phyloP scores from a whole-genome alignment of 805 yeast genomes.

The Candida patagonica region DNA sequence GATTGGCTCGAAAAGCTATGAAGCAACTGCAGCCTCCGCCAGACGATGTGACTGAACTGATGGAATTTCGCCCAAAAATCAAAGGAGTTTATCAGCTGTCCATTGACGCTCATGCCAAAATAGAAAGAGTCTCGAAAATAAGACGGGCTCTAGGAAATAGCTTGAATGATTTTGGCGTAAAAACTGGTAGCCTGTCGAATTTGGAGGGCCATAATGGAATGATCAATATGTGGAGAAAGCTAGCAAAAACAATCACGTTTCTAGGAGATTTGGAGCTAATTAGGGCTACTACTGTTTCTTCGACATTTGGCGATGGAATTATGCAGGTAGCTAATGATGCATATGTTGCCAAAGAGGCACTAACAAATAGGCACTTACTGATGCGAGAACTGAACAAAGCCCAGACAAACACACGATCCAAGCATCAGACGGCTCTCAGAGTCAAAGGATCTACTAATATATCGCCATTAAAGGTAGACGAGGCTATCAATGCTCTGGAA shows the following conservation, averaged over 20 bases:
- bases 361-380: constrained; percentile 83
- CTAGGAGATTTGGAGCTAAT: constrained; percentile 71
- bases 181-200: constrained; percentile 29
- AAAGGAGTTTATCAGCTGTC: constrained; percentile 60
- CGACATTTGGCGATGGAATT: constrained; percentile 68
- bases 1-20: constrained; percentile 76
- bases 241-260: constrained; percentile 57
- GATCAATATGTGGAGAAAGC: constrained; percentile 67
- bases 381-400: constrained; percentile 85
- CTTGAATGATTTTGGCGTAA: constrained; percentile 43
- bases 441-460: constrained; percentile 65
- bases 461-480: constrained; percentile 84
- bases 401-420: constrained; percentile 59
- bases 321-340: constrained; percentile 61
- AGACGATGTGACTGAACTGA: constrained; percentile 73
- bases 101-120: constrained; percentile 40
- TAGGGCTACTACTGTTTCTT: constrained; percentile 61
- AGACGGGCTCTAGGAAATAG: constrained; percentile 44
- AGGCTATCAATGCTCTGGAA: constrained; percentile 72
- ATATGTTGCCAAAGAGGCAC: constrained; percentile 80
- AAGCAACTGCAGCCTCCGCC: constrained; percentile 90
- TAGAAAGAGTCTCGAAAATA: constrained; percentile 45
- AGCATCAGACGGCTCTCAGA: constrained; percentile 59
- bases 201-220: constrained; percentile 60
- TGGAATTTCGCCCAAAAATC: constrained; percentile 78